Conservation (phyloP, 345 rosid species). For the Boechera retrofracta region DNA sequence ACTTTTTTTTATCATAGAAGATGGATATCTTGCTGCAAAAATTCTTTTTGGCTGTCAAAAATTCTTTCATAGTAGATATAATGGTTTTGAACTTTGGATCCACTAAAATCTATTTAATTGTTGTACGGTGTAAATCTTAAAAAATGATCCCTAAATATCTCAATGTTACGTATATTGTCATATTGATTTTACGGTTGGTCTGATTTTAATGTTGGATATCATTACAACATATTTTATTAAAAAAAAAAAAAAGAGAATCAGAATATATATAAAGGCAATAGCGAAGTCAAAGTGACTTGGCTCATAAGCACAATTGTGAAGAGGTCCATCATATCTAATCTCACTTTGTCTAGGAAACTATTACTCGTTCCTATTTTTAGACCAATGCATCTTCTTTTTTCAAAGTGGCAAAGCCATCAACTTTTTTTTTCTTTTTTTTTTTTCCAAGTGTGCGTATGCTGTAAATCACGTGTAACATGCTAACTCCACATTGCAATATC, state of each 20-base stretch:
- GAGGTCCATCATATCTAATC: slow-evolving; percentile 22
- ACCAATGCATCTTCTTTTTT: slow-evolving; percentile 3
- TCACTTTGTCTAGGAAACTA: slow-evolving; percentile 20
- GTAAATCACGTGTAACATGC: neutral
- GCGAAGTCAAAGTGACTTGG: slow-evolving; percentile 12
- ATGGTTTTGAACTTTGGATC: too few species aligned
- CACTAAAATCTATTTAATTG: too few species aligned
- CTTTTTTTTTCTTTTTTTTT: too few species aligned
- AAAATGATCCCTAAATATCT: too few species aligned
- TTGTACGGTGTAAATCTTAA: too few species aligned
- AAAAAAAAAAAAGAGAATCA: neutral
- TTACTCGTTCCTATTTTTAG: slow-evolving; percentile 25
- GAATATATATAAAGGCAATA: neutral
- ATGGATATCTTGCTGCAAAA: too few species aligned
- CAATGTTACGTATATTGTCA: too few species aligned
- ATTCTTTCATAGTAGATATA: too few species aligned
- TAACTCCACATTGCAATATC: slow-evolving; percentile 2
- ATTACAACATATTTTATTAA: neutral
- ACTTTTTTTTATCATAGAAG: too few species aligned
- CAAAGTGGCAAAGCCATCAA: neutral
- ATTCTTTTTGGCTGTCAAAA: too few species aligned
- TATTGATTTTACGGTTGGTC: neutral
- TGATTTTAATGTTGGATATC: neutral
- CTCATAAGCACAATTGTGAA: neutral
- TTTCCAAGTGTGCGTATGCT: neutral